These are phyloP conservation scores for Candida vartiovaarae DNA, from an alignment of 805 yeast species.

Conservation along the genomic window DNA sequence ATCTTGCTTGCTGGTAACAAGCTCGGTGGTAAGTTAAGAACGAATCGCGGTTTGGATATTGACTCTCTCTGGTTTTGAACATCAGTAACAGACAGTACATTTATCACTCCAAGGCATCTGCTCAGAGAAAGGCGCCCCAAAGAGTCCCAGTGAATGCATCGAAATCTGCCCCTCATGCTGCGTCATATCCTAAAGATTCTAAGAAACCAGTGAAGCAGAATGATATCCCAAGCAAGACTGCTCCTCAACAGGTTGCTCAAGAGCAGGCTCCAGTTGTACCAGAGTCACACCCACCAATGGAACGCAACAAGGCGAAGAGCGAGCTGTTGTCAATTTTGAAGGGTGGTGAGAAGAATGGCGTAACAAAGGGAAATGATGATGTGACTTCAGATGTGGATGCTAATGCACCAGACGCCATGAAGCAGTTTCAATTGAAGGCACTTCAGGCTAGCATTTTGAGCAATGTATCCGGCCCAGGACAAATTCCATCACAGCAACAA, in stretches of 20 bases:
- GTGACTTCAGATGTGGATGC: slow-evolving; percentile 10
- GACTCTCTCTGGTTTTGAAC: slow-evolving; percentile 81
- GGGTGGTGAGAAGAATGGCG: slow-evolving; percentile 20
- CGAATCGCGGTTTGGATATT: slow-evolving; percentile 79
- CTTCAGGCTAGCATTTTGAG: slow-evolving; percentile 13
- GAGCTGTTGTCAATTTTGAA: slow-evolving; percentile 41
- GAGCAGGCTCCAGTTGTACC: neutral
- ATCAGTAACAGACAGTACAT: slow-evolving; percentile 67
- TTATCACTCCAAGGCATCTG: slow-evolving; percentile 63
- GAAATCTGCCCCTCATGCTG: slow-evolving; percentile 15
- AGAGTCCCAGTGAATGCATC: slow-evolving; percentile 11
- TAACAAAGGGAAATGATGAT: slow-evolving; percentile 25
- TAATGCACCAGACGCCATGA: slow-evolving; percentile 16
- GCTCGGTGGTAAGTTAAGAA: slow-evolving; percentile 66
- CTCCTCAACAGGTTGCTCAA: neutral
- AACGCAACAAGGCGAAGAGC: slow-evolving; percentile 27
- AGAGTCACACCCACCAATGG: neutral
- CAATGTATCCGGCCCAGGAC: slow-evolving; percentile 20
- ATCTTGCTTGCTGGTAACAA: slow-evolving; percentile 78
- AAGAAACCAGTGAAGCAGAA: slow-evolving; percentile 9
- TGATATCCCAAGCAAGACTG: slow-evolving; percentile 4
- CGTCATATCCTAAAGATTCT: slow-evolving; percentile 14
- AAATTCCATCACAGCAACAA: slow-evolving; percentile 4
- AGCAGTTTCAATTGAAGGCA: slow-evolving; percentile 23
- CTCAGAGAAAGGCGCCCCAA: slow-evolving; percentile 4